Base-by-base conservation (phyloP, 805 yeast species). In the Candida golubevii region DNA sequence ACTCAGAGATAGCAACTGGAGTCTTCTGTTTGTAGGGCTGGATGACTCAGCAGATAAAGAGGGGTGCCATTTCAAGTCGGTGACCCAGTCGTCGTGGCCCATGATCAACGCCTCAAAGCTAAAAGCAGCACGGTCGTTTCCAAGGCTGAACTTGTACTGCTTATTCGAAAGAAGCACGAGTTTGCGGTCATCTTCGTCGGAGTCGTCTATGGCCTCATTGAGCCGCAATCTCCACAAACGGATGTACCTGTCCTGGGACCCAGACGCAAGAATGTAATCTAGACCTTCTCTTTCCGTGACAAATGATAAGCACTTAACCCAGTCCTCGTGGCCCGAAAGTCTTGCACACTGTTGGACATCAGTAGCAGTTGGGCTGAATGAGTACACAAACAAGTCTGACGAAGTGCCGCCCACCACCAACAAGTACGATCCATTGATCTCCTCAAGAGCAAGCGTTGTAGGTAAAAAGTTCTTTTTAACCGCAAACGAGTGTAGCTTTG, bases 61-160 rank as follows among this genome's bases (percentile, higher is more conserved):
- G 3, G 87, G 83, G 58, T 84, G 87, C 98, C 99, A 93, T 44
- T 75, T 70, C 38, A 93, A 69, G 8, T 88, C 80, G 2, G 91
- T 80, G 26, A 95, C 83, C 99, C 99, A 93, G 62, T 93, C 99
- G 61, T 93, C 99, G 64, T 93, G 99, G 7, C 99, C 99, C 85
- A 93, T 83, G 26, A 93, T 80, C 47, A 93, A 77, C 0, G 99
- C 97, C 58, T 95, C 99, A 58, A 90, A 88, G 51, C 79, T 80
- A 41, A 89, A 74, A 5, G 84, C 79, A 46, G 78, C 78, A 40
- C 67, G 61, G 2, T 72, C 59, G 0, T 53, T 56, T 3, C 54
- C 60, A 1, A 46, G 35, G 10, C 58, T 54, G 50, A 88, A 80
- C 48, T 79, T 76, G 61, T 85, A 82, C 62, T 82, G 85, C 54